phyloP scores from a whole-genome alignment of 306 rosid species.

The Morella rubra region DNA sequence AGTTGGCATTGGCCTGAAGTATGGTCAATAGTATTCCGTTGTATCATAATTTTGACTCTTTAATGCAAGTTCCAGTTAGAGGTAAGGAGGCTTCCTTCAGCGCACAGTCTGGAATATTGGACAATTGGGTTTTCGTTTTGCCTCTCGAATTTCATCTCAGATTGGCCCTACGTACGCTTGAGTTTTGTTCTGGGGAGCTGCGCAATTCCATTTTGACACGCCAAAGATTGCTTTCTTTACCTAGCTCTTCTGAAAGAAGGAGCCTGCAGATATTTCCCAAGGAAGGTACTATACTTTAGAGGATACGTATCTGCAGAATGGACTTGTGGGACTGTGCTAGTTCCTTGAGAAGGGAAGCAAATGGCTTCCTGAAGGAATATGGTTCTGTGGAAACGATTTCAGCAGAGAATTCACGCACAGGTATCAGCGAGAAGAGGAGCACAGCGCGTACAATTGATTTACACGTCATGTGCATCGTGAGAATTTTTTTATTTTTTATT shows the following conservation, averaged over 20 bases:
- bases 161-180: background rate
- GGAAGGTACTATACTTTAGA: conserved; percentile 8
- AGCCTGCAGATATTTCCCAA: conserved; percentile 20
- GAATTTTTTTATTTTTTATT: too few relatives aligned
- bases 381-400: background rate
- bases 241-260: background rate
- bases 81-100: conserved; percentile 57
- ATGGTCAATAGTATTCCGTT: background rate
- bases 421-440: background rate
- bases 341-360: background rate
- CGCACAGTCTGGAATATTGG: background rate
- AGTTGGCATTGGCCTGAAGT: background rate
- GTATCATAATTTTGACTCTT: conserved; percentile 9
- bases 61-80: conserved; percentile 43
- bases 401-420: background rate
- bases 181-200: background rate
- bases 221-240: conserved; percentile 15
- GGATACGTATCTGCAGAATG: background rate
- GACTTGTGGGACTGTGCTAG: background rate
- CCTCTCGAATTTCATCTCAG: background rate
- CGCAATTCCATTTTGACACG: conserved; percentile 25
- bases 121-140: conserved; percentile 2
- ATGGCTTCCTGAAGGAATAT: background rate
- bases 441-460: too few relatives aligned
- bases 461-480: too few relatives aligned